Conservation (phyloP, 371 early-diverging fungal species). For the Saksenaea oblongispora region DNA sequence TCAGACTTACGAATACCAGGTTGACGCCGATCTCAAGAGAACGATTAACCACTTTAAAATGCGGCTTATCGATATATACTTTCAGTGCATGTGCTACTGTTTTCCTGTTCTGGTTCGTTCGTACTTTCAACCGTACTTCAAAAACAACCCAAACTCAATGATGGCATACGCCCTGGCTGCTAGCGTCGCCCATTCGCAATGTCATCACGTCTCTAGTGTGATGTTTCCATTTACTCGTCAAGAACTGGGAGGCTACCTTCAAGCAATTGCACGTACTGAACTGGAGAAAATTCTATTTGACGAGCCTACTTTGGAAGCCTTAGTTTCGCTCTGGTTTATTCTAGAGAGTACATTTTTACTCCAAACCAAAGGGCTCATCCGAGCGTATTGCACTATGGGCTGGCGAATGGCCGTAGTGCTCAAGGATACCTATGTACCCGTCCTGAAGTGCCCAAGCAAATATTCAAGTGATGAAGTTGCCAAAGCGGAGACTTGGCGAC, state of each 20-base stretch:
- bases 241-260: conserved; percentile 24
- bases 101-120: conserved; percentile 26
- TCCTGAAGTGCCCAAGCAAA: not conserved
- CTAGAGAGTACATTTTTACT: conserved; percentile 26
- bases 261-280: conserved; percentile 26
- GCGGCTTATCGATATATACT: conserved; percentile 25
- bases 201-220: conserved; percentile 23
- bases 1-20: not conserved
- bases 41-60: not conserved
- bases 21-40: not conserved
- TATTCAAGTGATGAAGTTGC: conserved; percentile 1
- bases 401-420: conserved; percentile 43
- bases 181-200: conserved; percentile 29
- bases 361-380: conserved; percentile 33
- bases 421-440: conserved; percentile 20
- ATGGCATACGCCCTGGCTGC: conserved; percentile 30
- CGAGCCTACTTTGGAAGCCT: conserved; percentile 27
- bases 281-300: conserved; percentile 35
- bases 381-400: conserved; percentile 32
- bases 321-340: conserved; percentile 24
- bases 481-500: conserved; percentile 43
- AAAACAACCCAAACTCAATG: conserved; percentile 21
- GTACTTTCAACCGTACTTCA: conserved; percentile 25
- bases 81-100: conserved; percentile 24
- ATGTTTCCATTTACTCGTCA: conserved; percentile 18